These are phyloP conservation scores for Saccharomyces hybrid DNA, from an alignment of 1,139 yeast genomes.

Conservation along the genomic window DNA sequence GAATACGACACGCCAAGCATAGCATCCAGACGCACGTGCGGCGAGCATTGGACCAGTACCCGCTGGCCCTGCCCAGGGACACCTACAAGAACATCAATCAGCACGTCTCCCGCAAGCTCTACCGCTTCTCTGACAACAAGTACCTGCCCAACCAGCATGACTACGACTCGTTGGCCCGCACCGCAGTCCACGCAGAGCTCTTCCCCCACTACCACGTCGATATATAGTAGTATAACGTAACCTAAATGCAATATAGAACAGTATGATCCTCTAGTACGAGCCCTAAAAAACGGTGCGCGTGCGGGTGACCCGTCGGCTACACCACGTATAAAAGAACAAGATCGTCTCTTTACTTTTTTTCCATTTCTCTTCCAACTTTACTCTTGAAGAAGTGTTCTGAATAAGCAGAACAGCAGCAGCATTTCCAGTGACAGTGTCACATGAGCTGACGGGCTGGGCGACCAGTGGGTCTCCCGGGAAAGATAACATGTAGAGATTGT, in stretches of 20 bases:
- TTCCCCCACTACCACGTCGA: neutral
- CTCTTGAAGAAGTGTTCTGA: neutral
- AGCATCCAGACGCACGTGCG: constrained; percentile 49
- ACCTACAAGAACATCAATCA: constrained; percentile 42
- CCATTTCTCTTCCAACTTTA: neutral
- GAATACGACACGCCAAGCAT: constrained; percentile 39
- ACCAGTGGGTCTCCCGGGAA: constrained; percentile 9
- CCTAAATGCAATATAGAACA: neutral
- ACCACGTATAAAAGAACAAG: neutral
- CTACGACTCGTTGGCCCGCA: constrained; percentile 17
- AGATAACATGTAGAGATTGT: constrained; percentile 3
- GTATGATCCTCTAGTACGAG: neutral
- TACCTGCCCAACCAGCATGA: constrained; percentile 16
- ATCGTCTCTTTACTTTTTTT: too few relatives aligned
- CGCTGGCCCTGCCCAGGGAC: constrained; percentile 41
- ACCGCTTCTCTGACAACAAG: constrained; percentile 27
- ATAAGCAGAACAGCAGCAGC: neutral
- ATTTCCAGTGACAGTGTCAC: neutral
- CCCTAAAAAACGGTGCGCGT: neutral
- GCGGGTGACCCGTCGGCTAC: neutral
- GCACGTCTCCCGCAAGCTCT: constrained; percentile 38
- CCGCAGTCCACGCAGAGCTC: neutral
- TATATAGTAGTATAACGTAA: neutral
- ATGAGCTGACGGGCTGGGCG: neutral
- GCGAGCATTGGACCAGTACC: constrained; percentile 42